Percentiles rank a stretch among this genome's conserved stretches.
phyloP scores from a whole-genome alignment of 345 rosid genomes.

The Dipteronia sinensis region DNA sequence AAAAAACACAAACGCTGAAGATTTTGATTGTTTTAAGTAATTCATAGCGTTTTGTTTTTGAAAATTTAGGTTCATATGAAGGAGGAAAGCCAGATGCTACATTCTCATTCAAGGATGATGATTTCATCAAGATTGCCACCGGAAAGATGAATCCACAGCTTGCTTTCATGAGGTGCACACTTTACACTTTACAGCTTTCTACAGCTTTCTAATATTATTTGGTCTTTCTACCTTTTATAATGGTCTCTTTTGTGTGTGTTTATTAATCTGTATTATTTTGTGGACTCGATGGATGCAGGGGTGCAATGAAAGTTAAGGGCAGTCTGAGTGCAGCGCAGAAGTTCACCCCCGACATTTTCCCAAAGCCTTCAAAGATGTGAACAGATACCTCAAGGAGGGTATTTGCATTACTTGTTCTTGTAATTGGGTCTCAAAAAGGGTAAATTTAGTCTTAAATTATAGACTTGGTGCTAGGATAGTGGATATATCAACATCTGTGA shows the following conservation, averaged over 20 bases:
- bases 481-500: constrained; percentile 4
- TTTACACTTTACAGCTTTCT: constrained; percentile 3
- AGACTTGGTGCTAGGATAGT: not conserved
- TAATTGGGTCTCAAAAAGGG: no score
- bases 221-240: not conserved
- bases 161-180: constrained; percentile 82
- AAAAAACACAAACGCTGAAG: not conserved
- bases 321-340: constrained; percentile 95
- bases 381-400: constrained; percentile 6
- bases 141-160: constrained; percentile 96
- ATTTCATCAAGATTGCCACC: constrained; percentile 83
- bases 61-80: constrained; percentile 62
- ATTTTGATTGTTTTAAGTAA: not conserved
- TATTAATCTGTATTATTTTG: not conserved
- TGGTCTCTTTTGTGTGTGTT: not conserved
- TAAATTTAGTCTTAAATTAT: not conserved
- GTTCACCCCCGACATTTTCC: constrained; percentile 96
- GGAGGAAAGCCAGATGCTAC: constrained; percentile 92
- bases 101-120: constrained; percentile 86
- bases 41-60: not conserved
- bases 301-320: constrained; percentile 92
- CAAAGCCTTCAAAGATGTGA: constrained; percentile 93
- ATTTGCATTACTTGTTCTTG: not conserved
- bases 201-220: not conserved
- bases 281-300: constrained; percentile 52